Evolutionary conservation across 1,284 basidiomycete species (phyloP), one percentile per base, ranked within the genome.

Genomic region (Retiboletus flavoniger): DNA sequence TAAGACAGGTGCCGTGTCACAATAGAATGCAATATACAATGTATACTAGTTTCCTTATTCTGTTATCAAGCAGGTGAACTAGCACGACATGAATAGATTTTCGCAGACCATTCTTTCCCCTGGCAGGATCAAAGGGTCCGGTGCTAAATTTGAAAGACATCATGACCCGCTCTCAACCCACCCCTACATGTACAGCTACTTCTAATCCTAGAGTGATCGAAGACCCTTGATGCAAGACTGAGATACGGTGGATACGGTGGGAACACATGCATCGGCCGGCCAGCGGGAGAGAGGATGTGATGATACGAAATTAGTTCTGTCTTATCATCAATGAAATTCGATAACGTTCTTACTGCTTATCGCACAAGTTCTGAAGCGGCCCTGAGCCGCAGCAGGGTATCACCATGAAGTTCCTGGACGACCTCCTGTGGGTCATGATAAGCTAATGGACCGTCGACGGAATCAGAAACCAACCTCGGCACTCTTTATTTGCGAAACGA

Each of bases 401-500:
- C 80, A 28, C 65, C 40, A 54, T 78, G 74, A 26, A 85, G 63
- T 59, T 83, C 80, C 54, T 67, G 65, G 36, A 85, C 74, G 55
- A 84, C 70, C 49, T 76, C 78, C 80, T 82, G 53, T 49, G 26
- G 54, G 55, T 55, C 56, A 57, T 32, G 60, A 51, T 57, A 24
- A 58, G 52, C 6, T 6, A 3, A n/a, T 29, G 31, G 2, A 45
- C 9, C 24, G 29, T 19, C 43, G 38, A 55, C 41, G 19, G 43
- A 28, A 54, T 42, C 49, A 36, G 60, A 75, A 60, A 53, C 64
- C 7, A 53, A 86, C 87, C 76, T 79, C 77, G 8, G 85, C 84
- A 36, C 78, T 70, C 64, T 80, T 77, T 55, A 82, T 74, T 55
- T 77, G 72, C 31, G 74, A 74, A 70, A 87, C 77, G 48, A 81